Conservation (phyloP, 345 rosid genomes). For the Populus alba region DNA sequence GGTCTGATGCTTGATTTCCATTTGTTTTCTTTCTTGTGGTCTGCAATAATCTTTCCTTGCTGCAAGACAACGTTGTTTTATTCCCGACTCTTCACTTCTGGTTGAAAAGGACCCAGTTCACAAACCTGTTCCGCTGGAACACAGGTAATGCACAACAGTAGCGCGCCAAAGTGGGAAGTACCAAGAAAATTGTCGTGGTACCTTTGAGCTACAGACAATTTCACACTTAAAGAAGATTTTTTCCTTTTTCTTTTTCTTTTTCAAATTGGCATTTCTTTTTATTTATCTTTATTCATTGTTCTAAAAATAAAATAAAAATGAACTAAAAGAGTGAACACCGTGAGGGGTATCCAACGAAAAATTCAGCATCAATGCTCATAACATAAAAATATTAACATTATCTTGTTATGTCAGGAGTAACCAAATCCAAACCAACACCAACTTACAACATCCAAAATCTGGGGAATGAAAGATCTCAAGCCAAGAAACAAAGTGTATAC, state of each 20-base stretch:
- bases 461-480: not conserved
- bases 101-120: not conserved
- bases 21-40: not conserved
- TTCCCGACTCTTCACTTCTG: not conserved
- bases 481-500: not conserved
- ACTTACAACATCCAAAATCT: not conserved
- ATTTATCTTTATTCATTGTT: too few species aligned
- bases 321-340: not conserved
- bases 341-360: not conserved
- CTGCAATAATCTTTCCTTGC: not conserved
- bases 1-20: constrained; percentile 13
- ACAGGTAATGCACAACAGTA: not conserved
- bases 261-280: too few species aligned
- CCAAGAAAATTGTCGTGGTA: not conserved
- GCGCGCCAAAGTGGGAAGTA: not conserved
- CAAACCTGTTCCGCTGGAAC: not conserved
- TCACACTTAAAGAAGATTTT: not conserved
- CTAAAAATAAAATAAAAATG: too few species aligned
- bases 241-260: too few species aligned
- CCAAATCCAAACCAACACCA: not conserved
- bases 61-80: not conserved
- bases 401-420: not conserved
- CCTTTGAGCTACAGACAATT: not conserved
- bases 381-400: not conserved
- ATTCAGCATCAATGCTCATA: not conserved